These are phyloP conservation scores for Brachypodium distachyon DNA, from an alignment of 202 grass and related monocot species.

Conservation along the genomic window DNA sequence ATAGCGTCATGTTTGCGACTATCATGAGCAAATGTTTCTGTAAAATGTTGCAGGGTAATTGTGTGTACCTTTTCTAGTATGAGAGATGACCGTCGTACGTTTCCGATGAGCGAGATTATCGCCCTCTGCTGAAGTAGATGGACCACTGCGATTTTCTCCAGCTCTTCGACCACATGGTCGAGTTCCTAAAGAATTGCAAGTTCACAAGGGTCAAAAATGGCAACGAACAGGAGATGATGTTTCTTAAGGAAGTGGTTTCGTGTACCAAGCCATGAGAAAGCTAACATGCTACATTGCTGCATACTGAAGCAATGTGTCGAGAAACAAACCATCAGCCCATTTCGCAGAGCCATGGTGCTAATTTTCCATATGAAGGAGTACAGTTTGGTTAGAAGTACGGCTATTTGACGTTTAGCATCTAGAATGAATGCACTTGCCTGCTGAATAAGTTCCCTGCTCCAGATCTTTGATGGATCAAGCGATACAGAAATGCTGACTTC, in stretches of 20 bases:
- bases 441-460: constrained; percentile 77
- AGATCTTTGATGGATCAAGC: constrained; percentile 83
- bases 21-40: background rate
- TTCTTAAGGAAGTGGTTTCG: background rate
- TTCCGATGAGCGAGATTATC: constrained; percentile 82
- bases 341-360: background rate
- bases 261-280: background rate
- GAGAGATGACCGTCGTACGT: constrained; percentile 55
- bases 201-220: background rate
- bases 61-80: constrained; percentile 80
- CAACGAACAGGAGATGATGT: background rate
- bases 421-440: constrained; percentile 44
- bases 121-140: constrained; percentile 89
- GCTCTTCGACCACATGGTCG: constrained; percentile 84
- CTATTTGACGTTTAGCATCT: background rate
- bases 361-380: background rate
- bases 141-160: constrained; percentile 89
- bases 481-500: constrained; percentile 96
- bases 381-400: background rate
- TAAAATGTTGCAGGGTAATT: background rate
- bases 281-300: background rate
- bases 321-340: background rate
- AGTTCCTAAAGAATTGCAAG: constrained; percentile 44
- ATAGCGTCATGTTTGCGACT: background rate
- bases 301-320: background rate